A percentile compares a stretch with the other conserved stretches of the same genome.
Conservation (phyloP, 1,139 yeast genomes). For the Diutina neorugosa region DNA sequence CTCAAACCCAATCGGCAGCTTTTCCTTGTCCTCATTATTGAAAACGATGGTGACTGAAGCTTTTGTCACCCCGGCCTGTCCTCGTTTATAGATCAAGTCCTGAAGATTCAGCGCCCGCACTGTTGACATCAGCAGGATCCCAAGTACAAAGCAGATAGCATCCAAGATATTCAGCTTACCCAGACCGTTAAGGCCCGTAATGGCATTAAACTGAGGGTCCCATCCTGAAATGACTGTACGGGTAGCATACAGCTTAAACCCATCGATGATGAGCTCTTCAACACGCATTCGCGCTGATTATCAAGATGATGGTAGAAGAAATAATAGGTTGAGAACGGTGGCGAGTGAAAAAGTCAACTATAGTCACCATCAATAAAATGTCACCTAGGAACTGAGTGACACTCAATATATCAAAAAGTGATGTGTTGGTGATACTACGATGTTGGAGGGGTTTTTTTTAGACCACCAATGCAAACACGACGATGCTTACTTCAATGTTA, state of each 20-base stretch:
- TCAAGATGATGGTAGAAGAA: neutral
- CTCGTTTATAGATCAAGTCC: slow-evolving; percentile 90
- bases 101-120: slow-evolving; percentile 90
- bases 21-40: slow-evolving; percentile 65
- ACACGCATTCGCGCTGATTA: slow-evolving; percentile 53
- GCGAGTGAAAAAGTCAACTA: neutral
- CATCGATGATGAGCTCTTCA: slow-evolving; percentile 91
- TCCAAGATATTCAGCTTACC: slow-evolving; percentile 94
- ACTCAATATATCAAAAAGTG: too few relatives aligned
- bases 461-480: neutral
- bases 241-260: slow-evolving; percentile 94
- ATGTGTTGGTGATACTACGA: neutral
- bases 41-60: slow-evolving; percentile 95
- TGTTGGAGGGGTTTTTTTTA: too few relatives aligned
- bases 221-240: slow-evolving; percentile 92
- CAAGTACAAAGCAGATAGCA: slow-evolving; percentile 96
- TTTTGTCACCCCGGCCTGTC: slow-evolving; percentile 96
- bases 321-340: neutral
- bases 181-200: slow-evolving; percentile 94
- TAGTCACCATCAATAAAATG: neutral
- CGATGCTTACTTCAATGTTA: neutral
- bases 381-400: too few relatives aligned
- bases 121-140: slow-evolving; percentile 86
- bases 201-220: slow-evolving; percentile 96
- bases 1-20: slow-evolving; percentile 84